Evolutionary conservation across 352 stramenopile species (phyloP).

Genomic region (Thalassiosira hispida): DNA sequence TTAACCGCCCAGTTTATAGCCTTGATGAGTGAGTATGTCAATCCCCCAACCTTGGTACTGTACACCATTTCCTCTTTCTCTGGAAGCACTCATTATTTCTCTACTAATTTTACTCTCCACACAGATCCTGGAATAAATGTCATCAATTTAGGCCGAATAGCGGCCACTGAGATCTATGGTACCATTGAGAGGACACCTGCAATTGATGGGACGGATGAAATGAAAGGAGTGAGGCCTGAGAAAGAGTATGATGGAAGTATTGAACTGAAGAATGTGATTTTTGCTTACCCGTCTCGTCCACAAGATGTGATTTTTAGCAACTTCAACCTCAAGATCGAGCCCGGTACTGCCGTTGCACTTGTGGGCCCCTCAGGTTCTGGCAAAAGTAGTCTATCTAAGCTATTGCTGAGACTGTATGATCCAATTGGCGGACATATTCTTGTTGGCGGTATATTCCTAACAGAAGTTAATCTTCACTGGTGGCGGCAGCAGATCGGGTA

Average conservation of each 20-base stretch:
- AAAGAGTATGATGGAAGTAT: slow-evolving; percentile 33
- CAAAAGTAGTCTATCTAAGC: slow-evolving; percentile 87
- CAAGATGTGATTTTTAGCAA: slow-evolving; percentile 40
- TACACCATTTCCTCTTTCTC: neutral
- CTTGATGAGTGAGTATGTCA: slow-evolving; percentile 38
- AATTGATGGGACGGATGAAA: slow-evolving; percentile 41
- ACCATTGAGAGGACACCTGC: slow-evolving; percentile 32
- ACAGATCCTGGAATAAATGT: slow-evolving; percentile 38
- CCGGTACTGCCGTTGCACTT: slow-evolving; percentile 84
- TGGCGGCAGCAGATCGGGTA: slow-evolving; percentile 59
- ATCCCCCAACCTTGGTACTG: no score
- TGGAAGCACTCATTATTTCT: slow-evolving; percentile 9
- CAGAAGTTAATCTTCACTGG: slow-evolving; percentile 73
- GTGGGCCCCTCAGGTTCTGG: slow-evolving; percentile 86
- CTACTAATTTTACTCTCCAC: neutral
- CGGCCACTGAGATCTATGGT: slow-evolving; percentile 43
- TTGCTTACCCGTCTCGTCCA: slow-evolving; percentile 51
- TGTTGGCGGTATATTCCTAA: slow-evolving; percentile 86
- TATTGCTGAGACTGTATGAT: slow-evolving; percentile 91
- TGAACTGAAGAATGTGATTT: slow-evolving; percentile 41
- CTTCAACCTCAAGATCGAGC: slow-evolving; percentile 45
- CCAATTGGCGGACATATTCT: slow-evolving; percentile 68
- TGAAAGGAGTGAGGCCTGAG: slow-evolving; percentile 34
- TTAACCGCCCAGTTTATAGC: slow-evolving; percentile 51
- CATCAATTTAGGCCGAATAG: slow-evolving; percentile 46